These are phyloP conservation scores for Mycena maculata DNA, from an alignment of 768 basidiomycete species.

Conservation along the genomic window DNA sequence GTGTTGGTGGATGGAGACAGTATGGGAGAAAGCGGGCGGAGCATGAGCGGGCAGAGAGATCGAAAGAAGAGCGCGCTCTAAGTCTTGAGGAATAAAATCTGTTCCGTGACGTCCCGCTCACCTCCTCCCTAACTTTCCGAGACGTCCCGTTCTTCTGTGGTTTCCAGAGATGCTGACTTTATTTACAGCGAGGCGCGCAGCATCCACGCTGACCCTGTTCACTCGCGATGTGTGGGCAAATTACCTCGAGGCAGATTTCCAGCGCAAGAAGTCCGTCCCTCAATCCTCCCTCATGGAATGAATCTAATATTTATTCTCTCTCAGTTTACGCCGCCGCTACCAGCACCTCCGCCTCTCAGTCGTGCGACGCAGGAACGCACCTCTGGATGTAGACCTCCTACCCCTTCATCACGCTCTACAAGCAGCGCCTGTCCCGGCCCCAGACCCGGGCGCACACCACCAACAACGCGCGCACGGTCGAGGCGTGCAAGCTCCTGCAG, in stretches of 20 bases:
- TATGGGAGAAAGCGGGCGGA: no score
- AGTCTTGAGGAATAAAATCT: no score
- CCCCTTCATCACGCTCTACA: slow-evolving; percentile 85
- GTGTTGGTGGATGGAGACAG: neutral
- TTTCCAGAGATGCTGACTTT: slow-evolving; percentile 10
- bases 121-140: no score
- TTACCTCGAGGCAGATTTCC: slow-evolving; percentile 77
- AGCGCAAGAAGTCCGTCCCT: slow-evolving; percentile 83
- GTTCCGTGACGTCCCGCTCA: no score
- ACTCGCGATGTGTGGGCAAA: slow-evolving; percentile 83
- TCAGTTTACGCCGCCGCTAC: slow-evolving; percentile 77
- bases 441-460: slow-evolving; percentile 50
- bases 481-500: slow-evolving; percentile 86
- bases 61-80: no score
- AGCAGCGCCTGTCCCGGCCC: slow-evolving; percentile 72
- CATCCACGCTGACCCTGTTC: slow-evolving; percentile 76
- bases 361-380: slow-evolving; percentile 83
- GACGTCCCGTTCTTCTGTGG: neutral
- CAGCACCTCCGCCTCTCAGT: slow-evolving; percentile 77
- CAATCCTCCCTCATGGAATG: neutral
- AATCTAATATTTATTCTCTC: neutral
- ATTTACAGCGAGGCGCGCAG: slow-evolving; percentile 82
- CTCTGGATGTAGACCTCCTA: slow-evolving; percentile 96
- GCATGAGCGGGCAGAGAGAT: no score
- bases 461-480: slow-evolving; percentile 57